Base-by-base conservation (phyloP, 208 protist genomes). In the Naegleria lovaniensis region DNA sequence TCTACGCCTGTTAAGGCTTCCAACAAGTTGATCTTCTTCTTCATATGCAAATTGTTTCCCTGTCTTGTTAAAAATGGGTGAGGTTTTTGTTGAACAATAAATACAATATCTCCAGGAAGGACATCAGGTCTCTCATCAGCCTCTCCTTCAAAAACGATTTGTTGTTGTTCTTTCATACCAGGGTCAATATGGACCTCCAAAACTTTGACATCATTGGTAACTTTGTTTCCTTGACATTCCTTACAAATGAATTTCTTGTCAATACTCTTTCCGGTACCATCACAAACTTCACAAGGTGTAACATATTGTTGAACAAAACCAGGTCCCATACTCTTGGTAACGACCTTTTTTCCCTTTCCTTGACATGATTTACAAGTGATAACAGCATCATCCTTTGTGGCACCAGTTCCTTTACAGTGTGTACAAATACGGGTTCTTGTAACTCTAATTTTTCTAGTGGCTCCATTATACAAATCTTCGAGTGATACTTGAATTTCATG, bases 381-480 rank as follows among this genome's bases (percentile, higher is more conserved):
- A n/a, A 94, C 93, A 84, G 92, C 94, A 55, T 94, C 94, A 29
- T 95, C 92, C 36, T 95, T 92, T 88, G 95, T 96, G 43, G 94
- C 95, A 40, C 97, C 97, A n/a, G 92, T 93, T 59, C 96, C 97
- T 75, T 92, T 93, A 93, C 97, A 98, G 83, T 93, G 91, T 48
- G 92, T 67, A 94, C 97, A 98, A 43, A 97, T 94, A 15, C 16
- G 94, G 90, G 29, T 94, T 92, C 92, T 95, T 94, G 85, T 97
- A 94, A 99, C 95, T 39, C 96, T 94, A 39, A 99, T 92, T 93
- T 99, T 99, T 91, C 96, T 95, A 7, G 96, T 97, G 92, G 98
- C 98, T 58, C 99, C 98, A 58, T 96, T 99, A 95, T 99, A 99
- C 85, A 99, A 96, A 90, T 99, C 96, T 90, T 99, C 98, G 51